A percentile compares a stretch with the other conserved stretches of the same genome.
phyloP scores from a whole-genome alignment of 306 rosid genomes.

The Pachyrhizus erosus region DNA sequence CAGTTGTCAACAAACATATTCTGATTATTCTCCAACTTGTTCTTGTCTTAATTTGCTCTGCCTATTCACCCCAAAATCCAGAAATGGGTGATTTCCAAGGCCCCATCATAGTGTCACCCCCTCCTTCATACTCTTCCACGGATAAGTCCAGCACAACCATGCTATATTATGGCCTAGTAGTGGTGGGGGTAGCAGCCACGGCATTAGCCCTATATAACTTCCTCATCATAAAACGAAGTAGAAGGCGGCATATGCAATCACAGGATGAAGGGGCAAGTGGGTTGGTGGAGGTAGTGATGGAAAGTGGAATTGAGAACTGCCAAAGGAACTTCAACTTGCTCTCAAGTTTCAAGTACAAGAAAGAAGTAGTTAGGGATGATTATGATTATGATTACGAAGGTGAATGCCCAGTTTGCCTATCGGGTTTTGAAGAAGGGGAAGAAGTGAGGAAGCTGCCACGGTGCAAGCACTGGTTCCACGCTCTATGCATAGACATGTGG shows the following conservation, averaged over 20 bases:
- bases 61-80: background rate
- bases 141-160: slow-evolving; percentile 52
- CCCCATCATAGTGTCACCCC: slow-evolving; percentile 38
- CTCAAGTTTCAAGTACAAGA: slow-evolving; percentile 73
- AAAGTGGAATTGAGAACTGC: slow-evolving; percentile 39
- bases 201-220: slow-evolving; percentile 64
- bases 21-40: background rate
- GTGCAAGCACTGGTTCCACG: slow-evolving; percentile 77
- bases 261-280: background rate
- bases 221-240: slow-evolving; percentile 55
- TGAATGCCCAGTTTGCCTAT: slow-evolving; percentile 80
- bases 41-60: slow-evolving; percentile 15
- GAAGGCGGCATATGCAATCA: slow-evolving; percentile 33
- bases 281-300: slow-evolving; percentile 19
- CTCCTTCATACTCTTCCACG: slow-evolving; percentile 42
- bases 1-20: slow-evolving; percentile 18
- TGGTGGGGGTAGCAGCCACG: slow-evolving; percentile 62
- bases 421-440: slow-evolving; percentile 84
- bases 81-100: slow-evolving; percentile 47
- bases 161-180: slow-evolving; percentile 70
- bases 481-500: slow-evolving; percentile 86
- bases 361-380: background rate
- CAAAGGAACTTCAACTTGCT: slow-evolving; percentile 44
- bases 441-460: slow-evolving; percentile 67
- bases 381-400: background rate